Evolutionary conservation across 1,284 basidiomycete genomes (phyloP).

Genomic region (Gymnopus androsaceus): DNA sequence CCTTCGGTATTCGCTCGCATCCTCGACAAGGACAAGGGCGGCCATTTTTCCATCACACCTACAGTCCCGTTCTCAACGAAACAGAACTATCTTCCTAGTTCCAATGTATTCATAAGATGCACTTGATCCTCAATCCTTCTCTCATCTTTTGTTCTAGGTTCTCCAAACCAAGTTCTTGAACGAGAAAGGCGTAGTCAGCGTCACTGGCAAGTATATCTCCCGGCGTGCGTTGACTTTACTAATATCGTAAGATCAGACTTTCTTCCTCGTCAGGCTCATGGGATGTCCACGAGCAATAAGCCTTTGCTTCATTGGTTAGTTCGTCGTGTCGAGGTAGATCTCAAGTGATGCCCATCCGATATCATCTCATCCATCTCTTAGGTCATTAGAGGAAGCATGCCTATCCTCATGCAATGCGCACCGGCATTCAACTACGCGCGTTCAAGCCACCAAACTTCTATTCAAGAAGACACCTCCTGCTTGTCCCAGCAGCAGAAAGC

Average conservation of each 20-base stretch:
- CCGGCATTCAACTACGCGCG: conserved; percentile 94
- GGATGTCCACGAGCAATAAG: conserved; percentile 41
- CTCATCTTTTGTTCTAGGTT: conserved; percentile 41
- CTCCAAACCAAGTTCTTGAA: conserved; percentile 88
- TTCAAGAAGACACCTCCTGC: conserved; percentile 50
- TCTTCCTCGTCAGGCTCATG: conserved; percentile 65
- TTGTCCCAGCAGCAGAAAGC: conserved; percentile 54
- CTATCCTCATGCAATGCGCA: conserved; percentile 82
- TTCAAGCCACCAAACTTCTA: conserved; percentile 64
- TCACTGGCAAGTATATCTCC: conserved; percentile 57
- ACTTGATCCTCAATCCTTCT: background rate
- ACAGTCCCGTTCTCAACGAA: conserved; percentile 69
- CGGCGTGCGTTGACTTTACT: background rate
- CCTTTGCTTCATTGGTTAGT: conserved; percentile 86
- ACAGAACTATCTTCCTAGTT: conserved; percentile 86
- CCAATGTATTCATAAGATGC: conserved; percentile 59
- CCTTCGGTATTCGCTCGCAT: conserved; percentile 89
- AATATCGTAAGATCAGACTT: conserved; percentile 52
- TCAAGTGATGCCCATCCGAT: background rate
- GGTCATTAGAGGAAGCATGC: conserved; percentile 78
- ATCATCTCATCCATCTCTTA: conserved; percentile 23
- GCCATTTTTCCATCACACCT: conserved; percentile 87
- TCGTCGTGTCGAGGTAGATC: conserved; percentile 73
- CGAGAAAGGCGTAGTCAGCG: conserved; percentile 75
- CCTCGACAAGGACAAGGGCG: conserved; percentile 87